Evolutionary conservation across 75 land plant genomes (phyloP), one percentile per base, ranked within the genome.

Genomic region (Isoetes taiwanensis): DNA sequence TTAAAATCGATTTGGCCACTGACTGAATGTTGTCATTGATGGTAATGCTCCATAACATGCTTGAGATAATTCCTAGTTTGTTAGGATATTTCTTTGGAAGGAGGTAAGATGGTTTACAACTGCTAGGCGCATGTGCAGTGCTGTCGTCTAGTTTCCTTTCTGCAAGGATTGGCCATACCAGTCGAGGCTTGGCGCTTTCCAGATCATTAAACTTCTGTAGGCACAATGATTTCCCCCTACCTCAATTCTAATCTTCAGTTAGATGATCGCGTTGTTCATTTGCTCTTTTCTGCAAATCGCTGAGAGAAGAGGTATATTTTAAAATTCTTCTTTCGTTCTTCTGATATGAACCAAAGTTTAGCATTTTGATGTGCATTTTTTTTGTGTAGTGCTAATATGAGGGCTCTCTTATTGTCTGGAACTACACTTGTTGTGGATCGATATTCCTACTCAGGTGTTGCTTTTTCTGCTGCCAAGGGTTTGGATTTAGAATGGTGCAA

Each of bases 241-340:
- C 76, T 93, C 34, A 43, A 83, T 12, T 69, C 72, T 57, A 31
- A 75, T 16, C 59, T 78, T 17, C 73, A 86, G 6, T 61, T 93
- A 34, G 95, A 93, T 72, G 98, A 93, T 68, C 74, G 57, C 39
- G 63, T 95, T 9, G 67, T 87, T 34, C 98, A 93, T 77, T 70
- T 87, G 61, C 83, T 93, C 42, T 93, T 93, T 65, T 84, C 96
- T 65, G 98, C 95, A 16, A 93, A 93, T 35, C 87, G 95, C 8
- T 93, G 89, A 89, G 98, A 84, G 62, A 93, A 87, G 56, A 81
- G 85, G 98, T 91, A n/a, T n/a, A n/a, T n/a, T n/a, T n/a, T n/a
- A n/a, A n/a, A n/a, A n/a, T n/a, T n/a, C n/a, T n/a, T n/a, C n/a
- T n/a, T n/a, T n/a, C n/a, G n/a, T n/a, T n/a, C n/a, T n/a, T n/a